Percentiles rank a stretch among this genome's conserved stretches.
Evolutionary conservation across 148 eudicot genomes (phyloP).

Genomic region (Amaranthus palmeri): DNA sequence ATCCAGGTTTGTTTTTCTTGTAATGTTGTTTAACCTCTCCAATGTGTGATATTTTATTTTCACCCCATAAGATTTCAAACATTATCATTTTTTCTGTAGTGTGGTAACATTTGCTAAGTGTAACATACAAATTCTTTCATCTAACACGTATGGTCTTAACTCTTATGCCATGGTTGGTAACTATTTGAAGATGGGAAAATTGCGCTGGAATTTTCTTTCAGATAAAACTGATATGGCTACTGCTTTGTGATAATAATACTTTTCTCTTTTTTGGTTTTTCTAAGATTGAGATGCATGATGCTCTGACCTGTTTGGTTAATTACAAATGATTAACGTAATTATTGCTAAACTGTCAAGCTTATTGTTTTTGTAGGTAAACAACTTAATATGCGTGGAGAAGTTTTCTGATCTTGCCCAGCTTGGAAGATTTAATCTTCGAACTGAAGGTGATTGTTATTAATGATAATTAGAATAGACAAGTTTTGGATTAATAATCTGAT

Average conservation of each 20-base stretch:
- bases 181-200: no score
- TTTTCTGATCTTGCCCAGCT: slow-evolving; percentile 43
- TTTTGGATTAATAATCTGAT: no score
- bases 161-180: not conserved
- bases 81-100: no score
- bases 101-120: not conserved
- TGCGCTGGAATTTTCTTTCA: no score
- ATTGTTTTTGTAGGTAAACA: slow-evolving; percentile 26
- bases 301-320: not conserved
- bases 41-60: no score
- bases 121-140: not conserved
- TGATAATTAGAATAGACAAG: no score
- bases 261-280: not conserved
- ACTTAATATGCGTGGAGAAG: slow-evolving; percentile 42
- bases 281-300: not conserved
- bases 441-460: slow-evolving; percentile 34
- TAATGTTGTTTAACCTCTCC: not conserved
- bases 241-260: not conserved
- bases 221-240: not conserved
- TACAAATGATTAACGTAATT: not conserved
- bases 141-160: not conserved
- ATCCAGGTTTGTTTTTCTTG: slow-evolving; percentile 52
- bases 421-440: slow-evolving; percentile 46
- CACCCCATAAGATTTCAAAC: no score
- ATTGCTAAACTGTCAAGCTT: not conserved